Percentiles rank a stretch among this genome's conserved stretches.
Conservation (phyloP, 208 protist species). For the Borovskyia barvae region DNA sequence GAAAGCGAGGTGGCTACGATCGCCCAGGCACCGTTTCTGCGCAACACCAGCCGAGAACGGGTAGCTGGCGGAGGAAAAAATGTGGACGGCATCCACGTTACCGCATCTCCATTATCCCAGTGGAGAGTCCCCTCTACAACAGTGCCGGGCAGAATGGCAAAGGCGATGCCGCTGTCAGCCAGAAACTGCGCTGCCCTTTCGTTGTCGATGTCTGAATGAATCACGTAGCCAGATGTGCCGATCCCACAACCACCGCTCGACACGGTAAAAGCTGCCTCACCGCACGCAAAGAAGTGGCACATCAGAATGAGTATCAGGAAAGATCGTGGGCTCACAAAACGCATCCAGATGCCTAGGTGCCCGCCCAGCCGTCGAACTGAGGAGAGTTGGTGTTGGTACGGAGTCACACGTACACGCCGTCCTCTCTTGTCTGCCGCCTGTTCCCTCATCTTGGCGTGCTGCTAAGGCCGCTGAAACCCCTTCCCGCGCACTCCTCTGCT, state of each 20-base stretch:
- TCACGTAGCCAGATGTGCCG: conserved; percentile 16
- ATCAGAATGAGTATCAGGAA: conserved; percentile 11
- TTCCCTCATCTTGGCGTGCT: too few species aligned
- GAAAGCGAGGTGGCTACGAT: conserved; percentile 6
- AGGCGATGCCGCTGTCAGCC: conserved; percentile 6
- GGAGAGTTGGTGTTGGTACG: too few species aligned
- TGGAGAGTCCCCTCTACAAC: conserved; percentile 21
- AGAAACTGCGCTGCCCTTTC: conserved; percentile 34
- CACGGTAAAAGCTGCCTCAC: conserved; percentile 8
- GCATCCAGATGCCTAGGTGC: too few species aligned
- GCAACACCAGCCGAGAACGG: conserved; percentile 35
- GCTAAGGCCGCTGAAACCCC: too few species aligned
- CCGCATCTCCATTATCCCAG: conserved; percentile 34
- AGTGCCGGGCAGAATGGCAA: conserved; percentile 37
- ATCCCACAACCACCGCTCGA: conserved; percentile 9
- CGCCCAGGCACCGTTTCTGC: conserved; percentile 34
- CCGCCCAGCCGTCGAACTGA: too few species aligned
- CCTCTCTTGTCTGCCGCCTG: too few species aligned
- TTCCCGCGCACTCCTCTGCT: too few species aligned
- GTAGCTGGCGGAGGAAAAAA: conserved; percentile 13
- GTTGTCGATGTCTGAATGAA: conserved; percentile 32
- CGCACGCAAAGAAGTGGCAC: conserved; percentile 4
- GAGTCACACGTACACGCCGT: too few species aligned
- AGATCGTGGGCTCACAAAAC: not conserved
- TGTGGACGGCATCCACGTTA: conserved; percentile 27